Base-by-base conservation (phyloP, 129 eudicot genomes). In the Pulicaria dysenterica region DNA sequence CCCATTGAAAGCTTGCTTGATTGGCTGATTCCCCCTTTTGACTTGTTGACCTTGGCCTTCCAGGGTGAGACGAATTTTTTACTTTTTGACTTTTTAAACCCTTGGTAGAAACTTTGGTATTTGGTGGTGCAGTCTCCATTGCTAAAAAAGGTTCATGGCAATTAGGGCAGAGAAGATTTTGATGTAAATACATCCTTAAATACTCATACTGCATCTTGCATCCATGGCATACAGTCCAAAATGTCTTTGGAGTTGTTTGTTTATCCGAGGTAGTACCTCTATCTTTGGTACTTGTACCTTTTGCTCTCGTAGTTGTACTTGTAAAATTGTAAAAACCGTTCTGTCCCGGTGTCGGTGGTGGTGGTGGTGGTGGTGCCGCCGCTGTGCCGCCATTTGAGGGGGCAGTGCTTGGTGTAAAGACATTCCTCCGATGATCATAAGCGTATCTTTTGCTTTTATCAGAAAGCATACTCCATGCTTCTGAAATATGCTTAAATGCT, bases 191-290 rank as follows among this genome's bases (percentile, higher is more conserved):
- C 85, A 83, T 82, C 69, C 91, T 82, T 62, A 85, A 78, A 82
- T 92, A 92, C 73, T 92, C 98, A 34, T 89, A 92, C 54, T 92
- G 98, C 92, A 89, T 87, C 76, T 81, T 89, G 78, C 98, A 92
- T 56, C 83, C 83, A 71, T 89, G 85, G 57, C 98, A 92, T 1
- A 86, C 91, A 34, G 98, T 92, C 98, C 98, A 92, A 53, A 92
- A 92, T 5, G 96, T 89, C 54, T 58, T 59, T 17, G 9, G 72
- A 11, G 77, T 80, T 63, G 74, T 70, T 8, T 45, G 83, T 56
- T 77, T 77, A 36, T 53, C 86, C 7, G 66, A n/a, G 58, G 17
- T 14, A 31, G 86, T 67, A 67, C 39, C 70, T 67, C 73, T 87
- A 45, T 50, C 46, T 37, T 69, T 73, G 12, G 88, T 69, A 58